Evolutionary conservation across 805 yeast species (phyloP), one percentile per base, ranked within the genome.

Genomic region (Pichia insulana): DNA sequence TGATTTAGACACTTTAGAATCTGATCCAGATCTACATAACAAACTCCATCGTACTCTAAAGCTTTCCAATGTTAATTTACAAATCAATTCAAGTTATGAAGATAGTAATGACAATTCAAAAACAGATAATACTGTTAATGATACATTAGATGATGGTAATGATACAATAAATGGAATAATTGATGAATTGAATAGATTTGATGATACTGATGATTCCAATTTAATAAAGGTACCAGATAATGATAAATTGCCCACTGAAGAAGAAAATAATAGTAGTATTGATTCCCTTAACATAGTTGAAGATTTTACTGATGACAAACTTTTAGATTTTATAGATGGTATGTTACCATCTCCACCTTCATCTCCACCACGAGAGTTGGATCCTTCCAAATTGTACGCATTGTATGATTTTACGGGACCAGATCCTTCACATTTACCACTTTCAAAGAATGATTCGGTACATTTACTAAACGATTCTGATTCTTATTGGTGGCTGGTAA

Each of bases 401-500:
- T 64, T 89, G 27, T 86, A 83, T 53, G 88, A 88, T 39, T 90
- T 92, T 54, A 72, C 71, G 40, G 97, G 97, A 1, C 95, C 96
- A 5, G 96, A 88, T 56, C 88, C 90, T 4, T 86, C 92, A 36
- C 98, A 90, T 63, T 83, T 95, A 51, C 78, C 82, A 44, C 70
- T 90, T 10, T 59, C 66, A 17, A 78, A 86, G 50, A 89, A 90
- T 55, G 96, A 87, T 53, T 80, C 94, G 2, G 90, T 94, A 49
- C 68, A 74, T 35, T 64, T 92, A 16, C 64, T 92, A 30, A 88
- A 87, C 56, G 98, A 92, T 56, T 80, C 83, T 38, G 96, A 92
- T 62, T 74, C 85, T 47, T 92, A 92, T 63, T 92, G 98, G 98
- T 92, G 98, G 97, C 68, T 90, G 10, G 90, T 92, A 25, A 60